Base-by-base conservation (phyloP, 305 asterid genomes). In the Ajuga reptans region DNA sequence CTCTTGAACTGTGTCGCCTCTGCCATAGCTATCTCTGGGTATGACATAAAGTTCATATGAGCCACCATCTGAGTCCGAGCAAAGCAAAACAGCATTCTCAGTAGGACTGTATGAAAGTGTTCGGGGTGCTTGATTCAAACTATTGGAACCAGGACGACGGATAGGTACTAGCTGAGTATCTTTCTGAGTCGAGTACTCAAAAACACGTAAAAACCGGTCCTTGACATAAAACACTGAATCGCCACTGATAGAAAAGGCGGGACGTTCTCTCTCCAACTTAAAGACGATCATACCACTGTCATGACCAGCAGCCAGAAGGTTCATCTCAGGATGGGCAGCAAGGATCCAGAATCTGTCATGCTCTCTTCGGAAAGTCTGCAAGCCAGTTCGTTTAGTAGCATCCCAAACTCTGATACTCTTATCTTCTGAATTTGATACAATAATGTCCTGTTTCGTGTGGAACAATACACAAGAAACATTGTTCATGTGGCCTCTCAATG, bases 331-430 rank as follows among this genome's bases (percentile, higher is more conserved):
- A 69, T 91, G 97, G 73, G 88, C 86, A 12, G 90, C 24, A 70
- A 91, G 95, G 77, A 87, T 91, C 97, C 96, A 91, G 82, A 91
- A 91, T 65, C 97, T 76, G 75, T 91, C 97, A 56, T 90, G 95
- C 87, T 91, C 97, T 82, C 96, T 80, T 24, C 97, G 86, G 70
- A 89, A 91, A 64, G 97, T 89, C 79, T 91, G 97, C 76, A 91
- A 80, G 73, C 96, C 96, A 24, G 97, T 87, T 73, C 97, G 80
- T 78, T 91, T 91, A n/a, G 97, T 89, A 46, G 89, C 91, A 76
- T 86, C 91, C 93, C 93, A 89, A 46, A 89, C 91, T 72, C 94
- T 77, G 68, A 89, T 89, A 51, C 96, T 89, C 73, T 86, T 89
- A 78, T 89, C 95, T 66, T 88, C 95, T 46, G 95, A 88, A 66